Percentiles rank a stretch among this genome's conserved stretches.
These are phyloP conservation scores for Cardamine chenopodiifolia DNA, from an alignment of 345 rosid species.

Conservation along the genomic window DNA sequence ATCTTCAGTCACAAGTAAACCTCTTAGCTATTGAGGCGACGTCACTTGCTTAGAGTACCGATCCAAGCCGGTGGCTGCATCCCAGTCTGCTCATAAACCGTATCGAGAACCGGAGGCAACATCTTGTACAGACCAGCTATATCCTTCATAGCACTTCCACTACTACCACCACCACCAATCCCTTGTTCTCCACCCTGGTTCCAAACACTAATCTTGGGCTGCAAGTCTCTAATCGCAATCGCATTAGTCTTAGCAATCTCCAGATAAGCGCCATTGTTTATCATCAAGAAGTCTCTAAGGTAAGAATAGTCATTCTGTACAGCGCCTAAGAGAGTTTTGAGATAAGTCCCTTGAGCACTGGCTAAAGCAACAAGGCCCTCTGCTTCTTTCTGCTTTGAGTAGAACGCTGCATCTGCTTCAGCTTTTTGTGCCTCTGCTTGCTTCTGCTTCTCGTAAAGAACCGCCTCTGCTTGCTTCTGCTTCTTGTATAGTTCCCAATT, in stretches of 20 bases:
- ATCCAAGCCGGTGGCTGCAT: constrained; percentile 79
- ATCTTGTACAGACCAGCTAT: constrained; percentile 69
- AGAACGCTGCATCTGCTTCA: constrained; percentile 60
- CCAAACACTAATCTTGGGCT: constrained; percentile 80
- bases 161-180: constrained; percentile 29
- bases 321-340: constrained; percentile 57
- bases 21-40: background rate
- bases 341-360: constrained; percentile 62
- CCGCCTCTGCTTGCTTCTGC: constrained; percentile 69
- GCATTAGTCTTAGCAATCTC: constrained; percentile 66
- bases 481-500: constrained; percentile 70
- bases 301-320: constrained; percentile 59
- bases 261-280: constrained; percentile 54
- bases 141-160: constrained; percentile 55
- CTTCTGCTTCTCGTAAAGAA: constrained; percentile 55
- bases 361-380: constrained; percentile 66
- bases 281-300: constrained; percentile 65
- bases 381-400: constrained; percentile 63
- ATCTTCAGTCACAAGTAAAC: constrained; percentile 20
- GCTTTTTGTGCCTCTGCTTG: constrained; percentile 70
- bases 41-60: constrained; percentile 44
- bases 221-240: constrained; percentile 58
- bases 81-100: constrained; percentile 82
- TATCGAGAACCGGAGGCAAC: constrained; percentile 76
- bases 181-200: constrained; percentile 47